Percentiles rank a stretch among this genome's conserved stretches.
These are phyloP conservation scores for Domatiomyces catenatus DNA, from an alignment of 2,329 filamentous ascomycete genomes.

Conservation along the genomic window DNA sequence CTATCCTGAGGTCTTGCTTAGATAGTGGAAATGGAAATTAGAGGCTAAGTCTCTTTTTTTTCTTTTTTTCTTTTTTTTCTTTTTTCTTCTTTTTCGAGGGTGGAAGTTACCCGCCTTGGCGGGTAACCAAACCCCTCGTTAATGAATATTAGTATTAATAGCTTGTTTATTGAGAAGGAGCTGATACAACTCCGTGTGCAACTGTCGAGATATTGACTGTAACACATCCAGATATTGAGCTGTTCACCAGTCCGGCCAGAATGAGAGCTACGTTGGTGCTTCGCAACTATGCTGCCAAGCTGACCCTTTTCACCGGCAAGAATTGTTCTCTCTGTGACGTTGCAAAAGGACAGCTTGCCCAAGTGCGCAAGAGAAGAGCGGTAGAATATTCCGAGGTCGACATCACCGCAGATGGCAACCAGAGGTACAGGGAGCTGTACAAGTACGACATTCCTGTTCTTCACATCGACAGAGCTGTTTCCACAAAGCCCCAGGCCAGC, in stretches of 20 bases:
- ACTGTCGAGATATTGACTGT: no score
- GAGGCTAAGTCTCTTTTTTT: no score
- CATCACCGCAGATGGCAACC: conserved; percentile 39
- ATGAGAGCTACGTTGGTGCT: conserved; percentile 11
- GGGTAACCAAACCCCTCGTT: no score
- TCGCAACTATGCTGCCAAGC: conserved; percentile 20
- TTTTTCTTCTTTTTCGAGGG: no score
- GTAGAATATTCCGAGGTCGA: conserved; percentile 44
- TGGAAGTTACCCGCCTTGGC: no score
- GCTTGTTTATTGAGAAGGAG: no score
- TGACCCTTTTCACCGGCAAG: conserved; percentile 46
- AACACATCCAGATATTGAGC: no score
- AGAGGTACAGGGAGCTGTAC: conserved; percentile 45
- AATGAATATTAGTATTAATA: no score
- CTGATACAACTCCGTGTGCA: no score
- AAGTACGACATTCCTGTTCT: conserved; percentile 51
- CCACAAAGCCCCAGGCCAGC: conserved; percentile 20
- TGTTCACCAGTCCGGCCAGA: neutral
- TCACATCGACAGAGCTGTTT: conserved; percentile 36
- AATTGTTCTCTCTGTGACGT: conserved; percentile 46
- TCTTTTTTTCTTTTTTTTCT: no score
- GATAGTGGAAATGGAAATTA: no score
- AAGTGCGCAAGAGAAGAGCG: conserved; percentile 36
- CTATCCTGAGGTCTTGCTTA: no score
- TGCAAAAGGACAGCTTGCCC: conserved; percentile 41